phyloP scores from a whole-genome alignment of 176 grass and related monocot genomes.

The Dendrocalamus sinicus region DNA sequence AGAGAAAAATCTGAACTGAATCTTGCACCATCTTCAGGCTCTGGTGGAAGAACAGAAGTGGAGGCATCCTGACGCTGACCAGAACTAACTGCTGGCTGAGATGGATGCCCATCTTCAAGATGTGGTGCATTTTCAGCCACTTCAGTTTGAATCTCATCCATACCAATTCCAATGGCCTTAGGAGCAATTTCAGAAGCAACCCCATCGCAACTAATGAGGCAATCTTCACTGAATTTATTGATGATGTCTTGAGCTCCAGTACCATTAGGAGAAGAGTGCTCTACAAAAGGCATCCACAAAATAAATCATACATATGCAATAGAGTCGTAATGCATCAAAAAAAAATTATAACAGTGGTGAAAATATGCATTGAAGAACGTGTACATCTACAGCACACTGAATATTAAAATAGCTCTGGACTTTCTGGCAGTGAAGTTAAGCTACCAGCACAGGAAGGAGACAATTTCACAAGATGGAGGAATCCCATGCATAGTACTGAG shows the following conservation, averaged over 20 bases:
- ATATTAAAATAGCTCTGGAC: slow-evolving; percentile 40
- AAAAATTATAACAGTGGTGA: not conserved
- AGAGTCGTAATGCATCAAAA: not conserved
- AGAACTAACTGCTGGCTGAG: slow-evolving; percentile 13
- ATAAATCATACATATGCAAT: slow-evolving; percentile 6
- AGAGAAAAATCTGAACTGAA: slow-evolving; percentile 26
- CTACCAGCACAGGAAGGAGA: slow-evolving; percentile 37
- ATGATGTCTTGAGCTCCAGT: not conserved
- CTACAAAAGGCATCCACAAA: slow-evolving; percentile 35
- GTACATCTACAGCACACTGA: slow-evolving; percentile 5
- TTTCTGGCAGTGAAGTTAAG: slow-evolving; percentile 35
- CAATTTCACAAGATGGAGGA: slow-evolving; percentile 28
- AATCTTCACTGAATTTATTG: slow-evolving; percentile 10
- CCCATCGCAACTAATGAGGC: not conserved
- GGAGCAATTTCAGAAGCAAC: slow-evolving; percentile 3
- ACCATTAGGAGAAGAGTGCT: slow-evolving; percentile 19
- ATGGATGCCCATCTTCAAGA: slow-evolving; percentile 14
- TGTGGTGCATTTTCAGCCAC: slow-evolving; percentile 5
- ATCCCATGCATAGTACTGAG: slow-evolving; percentile 7
- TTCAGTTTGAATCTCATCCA: slow-evolving; percentile 6
- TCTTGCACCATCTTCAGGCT: slow-evolving; percentile 30
- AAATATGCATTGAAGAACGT: slow-evolving; percentile 37
- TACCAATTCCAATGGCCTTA: slow-evolving; percentile 10
- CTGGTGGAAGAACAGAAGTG: not conserved
- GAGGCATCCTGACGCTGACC: slow-evolving; percentile 15